Base-by-base conservation (phyloP, 2,329 filamentous ascomycete species). In the Colletotrichum sansevieriae region DNA sequence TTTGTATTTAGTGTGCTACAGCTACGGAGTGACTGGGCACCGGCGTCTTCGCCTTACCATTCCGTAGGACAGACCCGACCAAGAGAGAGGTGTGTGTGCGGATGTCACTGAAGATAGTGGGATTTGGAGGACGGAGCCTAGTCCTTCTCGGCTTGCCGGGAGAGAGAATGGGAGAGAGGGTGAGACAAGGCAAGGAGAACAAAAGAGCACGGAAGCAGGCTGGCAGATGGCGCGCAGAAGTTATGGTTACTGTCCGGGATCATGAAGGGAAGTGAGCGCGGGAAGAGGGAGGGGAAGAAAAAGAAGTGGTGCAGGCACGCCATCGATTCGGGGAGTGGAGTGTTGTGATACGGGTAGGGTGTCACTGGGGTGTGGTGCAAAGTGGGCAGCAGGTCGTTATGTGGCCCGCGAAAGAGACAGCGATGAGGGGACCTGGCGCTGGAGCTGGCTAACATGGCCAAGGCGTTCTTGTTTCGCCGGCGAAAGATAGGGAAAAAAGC, bases 131-230 rank as follows among this genome's bases (percentile, higher is more conserved):
- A 33, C 49, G 49, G 33, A 54, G 46, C n/a, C 62, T 66, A 66
- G 62, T 44, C 56, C 55, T 66, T 62, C 62, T 61, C 66, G 62
- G 66, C 56, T 66, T 49, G 62, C 56, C 56, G 62, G 47, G 61
- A 22, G 22, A 22, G 22, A 22, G 47, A 51, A 22, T 13, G 29
- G 15, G 47, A 46, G 46, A 46, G 56, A 66, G 62, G 51, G 63
- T 67, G 18, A 58, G 58, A 68, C 54, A 58, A 63, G 63, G 63
- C 54, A 65, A 60, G 57, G 70, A 59, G 59, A 33, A 47, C 49
- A 25, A 37, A 49, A 69, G 58, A 65, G 65, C 68, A 71, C 68
- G 70, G 65, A 71, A 71, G 71, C 63, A 62, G 70, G 69, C 58
- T 66, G 66, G 47, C 44, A 63, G 29, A 72, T 71, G 70, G 70